These are phyloP conservation scores for Phytophthora palmivora DNA, from an alignment of 352 stramenopile genomes.

Conservation along the genomic window DNA sequence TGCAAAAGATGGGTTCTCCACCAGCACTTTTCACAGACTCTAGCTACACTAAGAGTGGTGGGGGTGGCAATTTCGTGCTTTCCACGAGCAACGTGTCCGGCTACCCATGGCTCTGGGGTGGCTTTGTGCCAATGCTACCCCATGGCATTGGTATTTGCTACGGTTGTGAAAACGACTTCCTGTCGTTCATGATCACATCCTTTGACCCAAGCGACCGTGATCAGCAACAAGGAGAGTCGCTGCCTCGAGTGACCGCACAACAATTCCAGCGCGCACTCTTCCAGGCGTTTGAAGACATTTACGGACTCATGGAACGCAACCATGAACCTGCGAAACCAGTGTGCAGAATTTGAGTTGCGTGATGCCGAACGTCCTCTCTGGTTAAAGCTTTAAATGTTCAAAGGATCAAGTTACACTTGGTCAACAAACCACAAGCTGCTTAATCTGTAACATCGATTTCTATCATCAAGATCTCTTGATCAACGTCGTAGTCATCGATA, in stretches of 20 bases:
- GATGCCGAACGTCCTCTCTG: no score
- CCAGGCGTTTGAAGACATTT: slow-evolving; percentile 68
- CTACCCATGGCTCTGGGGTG: slow-evolving; percentile 95
- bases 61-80: slow-evolving; percentile 91
- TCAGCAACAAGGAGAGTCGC: slow-evolving; percentile 10
- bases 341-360: slow-evolving; percentile 19
- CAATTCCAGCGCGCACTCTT: slow-evolving; percentile 61
- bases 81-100: slow-evolving; percentile 95
- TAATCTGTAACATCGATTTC: no score
- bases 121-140: slow-evolving; percentile 91
- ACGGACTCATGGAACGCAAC: slow-evolving; percentile 37
- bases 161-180: slow-evolving; percentile 88
- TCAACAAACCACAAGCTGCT: background rate
- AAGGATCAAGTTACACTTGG: background rate
- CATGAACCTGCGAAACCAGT: slow-evolving; percentile 3
- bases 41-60: slow-evolving; percentile 86
- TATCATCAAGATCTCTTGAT: no score
- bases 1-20: slow-evolving; percentile 67
- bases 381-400: no score
- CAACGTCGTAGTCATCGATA: no score
- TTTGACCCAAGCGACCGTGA: slow-evolving; percentile 51
- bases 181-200: slow-evolving; percentile 94
- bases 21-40: slow-evolving; percentile 88
- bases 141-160: slow-evolving; percentile 96
- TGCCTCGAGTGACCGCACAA: slow-evolving; percentile 42